Percentiles rank a stretch among this genome's conserved stretches.
phyloP scores from a whole-genome alignment of 768 basidiomycete genomes.

The Leccinum broughii region DNA sequence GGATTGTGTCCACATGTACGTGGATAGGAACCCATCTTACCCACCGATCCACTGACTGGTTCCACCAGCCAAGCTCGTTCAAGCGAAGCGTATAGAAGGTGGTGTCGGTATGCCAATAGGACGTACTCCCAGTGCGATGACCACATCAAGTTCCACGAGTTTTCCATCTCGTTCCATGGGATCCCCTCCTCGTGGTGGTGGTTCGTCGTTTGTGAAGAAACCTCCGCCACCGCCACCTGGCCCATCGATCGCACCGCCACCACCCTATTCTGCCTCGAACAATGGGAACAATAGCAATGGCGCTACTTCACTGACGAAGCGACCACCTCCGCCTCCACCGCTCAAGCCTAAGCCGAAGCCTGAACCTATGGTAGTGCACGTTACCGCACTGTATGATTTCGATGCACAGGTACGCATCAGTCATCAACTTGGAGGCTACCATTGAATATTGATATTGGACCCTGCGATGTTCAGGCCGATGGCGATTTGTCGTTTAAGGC shows the following conservation, averaged over 20 bases:
- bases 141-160: conserved; percentile 30
- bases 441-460: not conserved
- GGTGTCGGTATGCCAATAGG: conserved; percentile 38
- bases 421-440: not conserved
- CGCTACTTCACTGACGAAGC: conserved; percentile 48
- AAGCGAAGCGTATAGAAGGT: conserved; percentile 44
- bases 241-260: conserved; percentile 45
- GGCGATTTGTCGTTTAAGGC: conserved; percentile 89
- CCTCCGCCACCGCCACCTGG: conserved; percentile 39
- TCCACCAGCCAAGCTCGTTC: conserved; percentile 64
- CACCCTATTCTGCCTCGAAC: conserved; percentile 30
- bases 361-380: conserved; percentile 64
- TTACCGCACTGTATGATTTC: conserved; percentile 95
- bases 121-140: conserved; percentile 27
- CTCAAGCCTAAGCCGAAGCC: conserved; percentile 85
- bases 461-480: conserved; percentile 56
- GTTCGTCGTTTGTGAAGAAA: conserved; percentile 42
- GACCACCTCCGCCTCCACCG: conserved; percentile 91
- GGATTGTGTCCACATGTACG: conserved; percentile 84
- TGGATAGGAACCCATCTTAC: conserved; percentile 11
- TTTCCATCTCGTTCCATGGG: conserved; percentile 27
- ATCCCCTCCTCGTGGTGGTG: conserved; percentile 20
- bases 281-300: conserved; percentile 21
- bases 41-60: conserved; percentile 9
- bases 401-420: conserved; percentile 66